These are phyloP conservation scores for Cyclostephanos invisitatus DNA, from an alignment of 108 stramenopile genomes.

Conservation along the genomic window DNA sequence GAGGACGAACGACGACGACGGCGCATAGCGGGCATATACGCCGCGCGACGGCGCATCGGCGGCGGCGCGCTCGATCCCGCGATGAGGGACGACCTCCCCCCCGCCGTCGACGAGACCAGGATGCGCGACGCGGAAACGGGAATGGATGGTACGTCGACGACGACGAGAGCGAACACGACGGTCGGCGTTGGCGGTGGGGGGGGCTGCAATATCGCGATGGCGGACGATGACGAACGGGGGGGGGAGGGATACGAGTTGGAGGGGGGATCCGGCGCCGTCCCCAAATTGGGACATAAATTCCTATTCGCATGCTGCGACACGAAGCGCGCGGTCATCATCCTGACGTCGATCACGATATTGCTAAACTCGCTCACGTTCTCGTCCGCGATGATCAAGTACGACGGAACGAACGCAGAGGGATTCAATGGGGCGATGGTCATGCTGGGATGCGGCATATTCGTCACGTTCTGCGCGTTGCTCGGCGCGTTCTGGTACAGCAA, in stretches of 20 bases:
- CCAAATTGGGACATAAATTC: conserved; percentile 11
- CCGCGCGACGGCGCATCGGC: no score
- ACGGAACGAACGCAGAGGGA: background rate
- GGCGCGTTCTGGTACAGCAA: conserved; percentile 25
- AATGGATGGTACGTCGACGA: no score
- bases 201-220: no score
- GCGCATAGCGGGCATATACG: no score
- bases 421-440: background rate
- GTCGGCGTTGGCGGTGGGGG: background rate
- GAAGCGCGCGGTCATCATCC: background rate
- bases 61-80: no score
- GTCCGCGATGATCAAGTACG: background rate
- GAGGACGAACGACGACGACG: no score
- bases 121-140: no score
- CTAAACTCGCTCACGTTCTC: background rate
- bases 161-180: no score
- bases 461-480: background rate
- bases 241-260: background rate
- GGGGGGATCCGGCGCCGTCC: background rate
- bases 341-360: background rate
- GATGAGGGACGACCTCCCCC: no score
- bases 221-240: background rate
- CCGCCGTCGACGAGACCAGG: no score
- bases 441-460: conserved; percentile 12
- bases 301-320: conserved; percentile 1